These are phyloP conservation scores for Tubosaeta sp. DNA, from an alignment of 768 basidiomycete species.

Conservation along the genomic window DNA sequence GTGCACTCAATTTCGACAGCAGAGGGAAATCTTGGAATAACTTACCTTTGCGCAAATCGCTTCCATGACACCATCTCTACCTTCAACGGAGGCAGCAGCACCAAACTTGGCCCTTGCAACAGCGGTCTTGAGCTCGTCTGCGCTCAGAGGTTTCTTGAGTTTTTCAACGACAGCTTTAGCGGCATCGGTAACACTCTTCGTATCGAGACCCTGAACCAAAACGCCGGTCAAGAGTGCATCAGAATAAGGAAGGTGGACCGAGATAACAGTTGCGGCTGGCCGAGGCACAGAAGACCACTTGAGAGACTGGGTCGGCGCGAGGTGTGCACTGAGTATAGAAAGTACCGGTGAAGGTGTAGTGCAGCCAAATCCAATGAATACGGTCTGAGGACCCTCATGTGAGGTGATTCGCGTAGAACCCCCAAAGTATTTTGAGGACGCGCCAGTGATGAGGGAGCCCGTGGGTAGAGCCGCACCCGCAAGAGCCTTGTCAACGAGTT, in stretches of 20 bases:
- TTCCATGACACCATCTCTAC: conserved; percentile 59
- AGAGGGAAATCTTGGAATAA: conserved; percentile 7
- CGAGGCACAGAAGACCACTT: conserved; percentile 78
- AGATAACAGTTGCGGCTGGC: conserved; percentile 57
- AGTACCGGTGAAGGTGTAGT: conserved; percentile 64
- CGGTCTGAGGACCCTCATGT: conserved; percentile 60
- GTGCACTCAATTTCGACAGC: not conserved
- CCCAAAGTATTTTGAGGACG: conserved; percentile 60
- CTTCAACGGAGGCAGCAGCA: conserved; percentile 66
- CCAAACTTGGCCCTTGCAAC: conserved; percentile 86
- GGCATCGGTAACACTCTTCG: conserved; percentile 61
- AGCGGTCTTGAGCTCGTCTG: conserved; percentile 75
- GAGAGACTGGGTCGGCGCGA: conserved; percentile 74
- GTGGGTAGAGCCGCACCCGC: conserved; percentile 32
- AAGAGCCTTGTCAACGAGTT: conserved; percentile 71
- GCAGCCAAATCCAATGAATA: conserved; percentile 88
- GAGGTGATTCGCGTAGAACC: conserved; percentile 79
- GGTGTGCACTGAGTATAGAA: conserved; percentile 72
- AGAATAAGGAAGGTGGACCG: conserved; percentile 84
- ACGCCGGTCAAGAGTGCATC: conserved; percentile 88
- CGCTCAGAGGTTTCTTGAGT: conserved; percentile 53
- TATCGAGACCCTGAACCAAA: conserved; percentile 65
- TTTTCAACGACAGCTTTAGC: conserved; percentile 65
- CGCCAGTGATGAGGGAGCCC: conserved; percentile 29
- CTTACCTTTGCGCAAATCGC: conserved; percentile 63